Base-by-base conservation (phyloP, 2,329 filamentous ascomycete species). In the Coniochaeta prunicola region DNA sequence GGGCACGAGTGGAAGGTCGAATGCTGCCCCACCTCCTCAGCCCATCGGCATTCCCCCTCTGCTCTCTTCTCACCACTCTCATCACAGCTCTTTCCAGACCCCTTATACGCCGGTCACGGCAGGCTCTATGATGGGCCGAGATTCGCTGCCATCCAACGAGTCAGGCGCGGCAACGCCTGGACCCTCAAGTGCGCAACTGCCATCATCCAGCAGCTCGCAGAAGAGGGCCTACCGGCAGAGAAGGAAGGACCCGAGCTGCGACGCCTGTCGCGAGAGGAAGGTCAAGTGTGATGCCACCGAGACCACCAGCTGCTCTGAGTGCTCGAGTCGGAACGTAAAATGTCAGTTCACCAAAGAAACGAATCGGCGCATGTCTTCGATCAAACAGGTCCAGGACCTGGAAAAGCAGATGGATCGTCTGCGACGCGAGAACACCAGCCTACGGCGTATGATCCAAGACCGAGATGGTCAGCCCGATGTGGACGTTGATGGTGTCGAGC, bases 321-420 rank as follows among this genome's bases (percentile, higher is more conserved):
- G 94, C 76, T 94, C 91, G 4, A 97, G 92, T 71, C 88, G 94
- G 64, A 96, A 93, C 70, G 93, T 97, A 64, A 96, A 96, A 73
- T 99, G 94, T 70, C 93, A 97, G 70, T 99, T 99, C 71, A 99
- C 94, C 56, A 99, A 99, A 76, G 94, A 99, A 74, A 99, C 94
- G 13, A 99, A 99, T 72, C 84, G 94, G 60, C 86, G 94, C 62
- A 99, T 99, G 94, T 97, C 94, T 19, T 97, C 93, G 1, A 97
- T 97, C 76, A 99, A 97, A 83, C 94, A 97, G 78, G 90, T 97
- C 13, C 94, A 97, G 74, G 94, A 99, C 71, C 80, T 99, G 28
- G 93, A 97, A 75, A 94, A 91, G 73, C 92, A 97, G 73, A 84
- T 97, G 67, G 84, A 89, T 53, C 83, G 88, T 57, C 82, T 94